Conservation (phyloP, 345 rosid genomes). For the Pugionium dolabratum region DNA sequence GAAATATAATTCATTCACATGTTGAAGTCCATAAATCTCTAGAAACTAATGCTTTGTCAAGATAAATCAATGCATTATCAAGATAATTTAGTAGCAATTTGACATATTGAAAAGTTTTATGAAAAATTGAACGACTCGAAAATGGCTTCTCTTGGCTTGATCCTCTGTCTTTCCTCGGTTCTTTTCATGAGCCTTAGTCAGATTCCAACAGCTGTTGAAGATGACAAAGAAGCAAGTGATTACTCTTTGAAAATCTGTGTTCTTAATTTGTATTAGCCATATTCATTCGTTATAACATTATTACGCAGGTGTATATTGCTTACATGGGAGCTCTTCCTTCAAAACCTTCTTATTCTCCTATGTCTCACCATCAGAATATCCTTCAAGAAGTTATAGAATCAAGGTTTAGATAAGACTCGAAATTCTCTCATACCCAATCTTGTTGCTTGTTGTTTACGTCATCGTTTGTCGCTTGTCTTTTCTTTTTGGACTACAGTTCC, state of each 20-base stretch:
- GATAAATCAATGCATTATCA: conserved; percentile 3
- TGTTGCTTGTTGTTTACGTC: conserved; percentile 10
- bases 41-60: too few relatives aligned
- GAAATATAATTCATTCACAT: not conserved
- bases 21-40: conserved; percentile 7
- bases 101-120: not conserved
- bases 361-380: conserved; percentile 39
- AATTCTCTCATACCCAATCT: not conserved
- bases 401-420: conserved; percentile 24
- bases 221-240: conserved; percentile 30
- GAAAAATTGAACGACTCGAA: not conserved
- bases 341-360: conserved; percentile 26
- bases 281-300: not conserved
- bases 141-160: conserved; percentile 30
- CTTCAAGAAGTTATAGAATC: conserved; percentile 34
- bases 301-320: conserved; percentile 35
- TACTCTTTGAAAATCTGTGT: not conserved
- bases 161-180: conserved; percentile 4
- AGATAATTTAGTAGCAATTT: not conserved
- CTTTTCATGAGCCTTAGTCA: conserved; percentile 24
- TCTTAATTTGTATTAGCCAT: not conserved
- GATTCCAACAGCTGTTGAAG: conserved; percentile 15
- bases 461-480: not conserved
- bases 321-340: conserved; percentile 42
- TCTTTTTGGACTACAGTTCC: conserved; percentile 20